Conservation (phyloP, 2,329 filamentous ascomycete genomes). For the Verruconis gallopava region DNA sequence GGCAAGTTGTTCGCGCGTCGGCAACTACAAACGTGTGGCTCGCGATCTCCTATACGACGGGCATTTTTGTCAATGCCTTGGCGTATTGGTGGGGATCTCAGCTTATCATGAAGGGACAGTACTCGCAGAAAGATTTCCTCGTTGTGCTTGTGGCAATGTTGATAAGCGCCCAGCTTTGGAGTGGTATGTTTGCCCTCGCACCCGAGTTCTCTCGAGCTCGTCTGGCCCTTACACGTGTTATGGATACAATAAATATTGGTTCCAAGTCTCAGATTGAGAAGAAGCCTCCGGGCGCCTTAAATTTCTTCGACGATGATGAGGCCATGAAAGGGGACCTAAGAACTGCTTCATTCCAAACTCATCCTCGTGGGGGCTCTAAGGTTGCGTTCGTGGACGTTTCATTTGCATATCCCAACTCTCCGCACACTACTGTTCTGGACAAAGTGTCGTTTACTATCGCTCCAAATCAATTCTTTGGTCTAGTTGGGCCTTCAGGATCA, state of each 20-base stretch:
- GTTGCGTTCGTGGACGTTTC: constrained; percentile 40
- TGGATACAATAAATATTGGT: constrained; percentile 25
- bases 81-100: constrained; percentile 49
- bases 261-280: constrained; percentile 8
- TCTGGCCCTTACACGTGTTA: constrained; percentile 34
- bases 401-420: constrained; percentile 54
- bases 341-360: constrained; percentile 20
- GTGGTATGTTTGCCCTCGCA: constrained; percentile 61
- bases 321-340: too few species aligned
- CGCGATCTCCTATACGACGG: constrained; percentile 31
- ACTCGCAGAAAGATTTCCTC: constrained; percentile 55
- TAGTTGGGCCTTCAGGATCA: constrained; percentile 39
- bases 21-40: constrained; percentile 29
- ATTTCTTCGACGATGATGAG: constrained; percentile 52
- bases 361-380: constrained; percentile 26
- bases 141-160: constrained; percentile 60
- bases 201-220: constrained; percentile 58
- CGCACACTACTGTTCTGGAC: constrained; percentile 43
- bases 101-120: constrained; percentile 52
- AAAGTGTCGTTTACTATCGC: constrained; percentile 44
- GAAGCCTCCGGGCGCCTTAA: constrained; percentile 32
- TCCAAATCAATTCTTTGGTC: constrained; percentile 47
- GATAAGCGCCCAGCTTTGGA: constrained; percentile 59
- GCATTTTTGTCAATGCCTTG: constrained; percentile 35
- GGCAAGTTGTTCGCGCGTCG: constrained; percentile 27